Percentiles rank a stretch among this genome's conserved stretches.
Conservation (phyloP, 2,329 filamentous ascomycete species). For the Pseudogymnoascus sp. region DNA sequence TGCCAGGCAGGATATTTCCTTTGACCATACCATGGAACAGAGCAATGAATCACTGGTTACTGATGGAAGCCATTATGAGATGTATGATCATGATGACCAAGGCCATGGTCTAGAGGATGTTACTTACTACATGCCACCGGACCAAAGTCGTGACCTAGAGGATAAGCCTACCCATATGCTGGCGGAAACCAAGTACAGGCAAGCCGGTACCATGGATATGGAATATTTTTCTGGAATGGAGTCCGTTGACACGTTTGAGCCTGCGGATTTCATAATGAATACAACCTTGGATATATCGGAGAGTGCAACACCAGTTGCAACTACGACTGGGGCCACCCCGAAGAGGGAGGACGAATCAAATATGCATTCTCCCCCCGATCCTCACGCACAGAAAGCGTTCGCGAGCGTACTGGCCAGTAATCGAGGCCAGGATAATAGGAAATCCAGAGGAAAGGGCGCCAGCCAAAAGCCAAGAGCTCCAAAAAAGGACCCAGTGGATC, state of each 20-base stretch:
- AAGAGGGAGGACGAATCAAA: not conserved
- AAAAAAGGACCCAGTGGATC: not conserved
- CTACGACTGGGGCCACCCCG: not conserved
- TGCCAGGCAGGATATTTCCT: conserved; percentile 12
- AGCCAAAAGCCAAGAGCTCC: not conserved
- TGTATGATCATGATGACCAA: not conserved
- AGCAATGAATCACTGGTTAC: not conserved
- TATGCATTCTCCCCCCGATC: not conserved
- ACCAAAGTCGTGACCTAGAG: not conserved
- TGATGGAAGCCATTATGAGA: not conserved
- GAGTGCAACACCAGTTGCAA: not conserved
- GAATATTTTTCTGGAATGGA: not conserved
- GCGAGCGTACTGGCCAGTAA: not conserved
- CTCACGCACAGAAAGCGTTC: not conserved
- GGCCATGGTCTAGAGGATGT: not conserved
- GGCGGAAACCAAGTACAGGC: not conserved
- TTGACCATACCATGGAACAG: conserved; percentile 1
- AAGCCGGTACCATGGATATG: not conserved
- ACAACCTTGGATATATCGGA: not conserved
- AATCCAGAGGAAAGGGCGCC: not conserved
- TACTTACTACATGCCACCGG: not conserved
- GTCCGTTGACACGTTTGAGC: not conserved
- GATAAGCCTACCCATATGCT: not conserved
- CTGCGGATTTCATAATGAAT: not conserved
- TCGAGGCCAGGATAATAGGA: not conserved